phyloP scores from a whole-genome alignment of 306 rosid species.

The Benincasa hispida region DNA sequence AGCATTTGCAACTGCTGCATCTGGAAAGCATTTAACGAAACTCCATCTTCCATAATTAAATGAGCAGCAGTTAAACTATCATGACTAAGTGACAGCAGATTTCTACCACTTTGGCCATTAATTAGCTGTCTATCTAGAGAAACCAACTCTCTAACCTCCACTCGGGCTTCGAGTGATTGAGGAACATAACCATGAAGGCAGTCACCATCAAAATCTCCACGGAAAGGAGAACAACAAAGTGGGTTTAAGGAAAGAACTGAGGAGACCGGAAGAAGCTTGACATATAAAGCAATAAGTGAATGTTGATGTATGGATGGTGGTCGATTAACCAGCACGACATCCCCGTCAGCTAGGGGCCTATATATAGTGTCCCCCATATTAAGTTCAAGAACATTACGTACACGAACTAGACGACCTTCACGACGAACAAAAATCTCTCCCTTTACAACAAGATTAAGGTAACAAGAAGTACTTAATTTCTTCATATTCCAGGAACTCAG shows the following conservation, averaged over 20 bases:
- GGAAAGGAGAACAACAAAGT: conserved; percentile 80
- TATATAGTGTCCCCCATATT: conserved; percentile 54
- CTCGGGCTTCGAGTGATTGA: conserved; percentile 61
- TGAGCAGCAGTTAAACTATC: conserved; percentile 87
- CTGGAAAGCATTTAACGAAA: conserved; percentile 36
- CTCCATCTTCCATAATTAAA: conserved; percentile 53
- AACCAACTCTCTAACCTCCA: conserved; percentile 77
- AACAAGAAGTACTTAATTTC: conserved; percentile 34
- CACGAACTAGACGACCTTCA: conserved; percentile 27
- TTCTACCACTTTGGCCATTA: conserved; percentile 83
- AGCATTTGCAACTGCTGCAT: conserved; percentile 84
- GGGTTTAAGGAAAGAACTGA: conserved; percentile 74
- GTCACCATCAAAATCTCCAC: conserved; percentile 98
- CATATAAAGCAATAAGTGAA: conserved; percentile 57
- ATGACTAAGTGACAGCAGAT: conserved; percentile 73
- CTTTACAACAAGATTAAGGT: conserved; percentile 47
- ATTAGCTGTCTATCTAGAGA: conserved; percentile 63
- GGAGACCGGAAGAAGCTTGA: conserved; percentile 57
- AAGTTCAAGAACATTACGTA: conserved; percentile 35
- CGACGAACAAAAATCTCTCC: conserved; percentile 49
- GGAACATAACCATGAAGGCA: conserved; percentile 94
- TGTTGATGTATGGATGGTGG: conserved; percentile 98
- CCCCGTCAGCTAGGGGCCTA: conserved; percentile 72
- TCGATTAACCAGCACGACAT: conserved; percentile 68
- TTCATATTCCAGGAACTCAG: conserved; percentile 56